Evolutionary conservation across 1,284 basidiomycete species (phyloP).

Genomic region (Fomitopsis pinicola): DNA sequence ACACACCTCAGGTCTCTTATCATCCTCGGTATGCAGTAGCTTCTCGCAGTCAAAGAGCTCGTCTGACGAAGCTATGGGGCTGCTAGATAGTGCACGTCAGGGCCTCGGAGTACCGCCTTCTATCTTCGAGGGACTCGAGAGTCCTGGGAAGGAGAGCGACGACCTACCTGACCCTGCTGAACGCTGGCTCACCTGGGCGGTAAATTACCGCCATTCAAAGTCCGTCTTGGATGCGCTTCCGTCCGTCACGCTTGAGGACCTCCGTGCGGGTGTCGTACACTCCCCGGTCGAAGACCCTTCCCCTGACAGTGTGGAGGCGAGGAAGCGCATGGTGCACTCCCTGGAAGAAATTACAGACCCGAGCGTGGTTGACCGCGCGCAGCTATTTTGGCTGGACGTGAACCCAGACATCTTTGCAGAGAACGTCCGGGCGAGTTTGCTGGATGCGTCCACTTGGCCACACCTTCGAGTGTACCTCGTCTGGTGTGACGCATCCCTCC

Average conservation of each 20-base stretch:
- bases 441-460: neutral
- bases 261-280: neutral
- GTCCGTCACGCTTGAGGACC: neutral
- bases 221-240: neutral
- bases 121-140: neutral
- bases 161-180: neutral
- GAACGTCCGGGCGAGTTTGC: neutral
- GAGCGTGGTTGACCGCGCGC: neutral
- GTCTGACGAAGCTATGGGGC: neutral
- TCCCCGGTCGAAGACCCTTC: neutral
- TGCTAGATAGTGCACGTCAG: neutral
- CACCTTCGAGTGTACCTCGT: constrained; percentile 7
- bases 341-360: neutral
- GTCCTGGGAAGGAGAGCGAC: neutral
- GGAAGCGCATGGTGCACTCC: neutral
- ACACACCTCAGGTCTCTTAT: constrained; percentile 6
- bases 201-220: neutral
- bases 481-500: constrained; percentile 11
- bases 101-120: neutral
- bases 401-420: constrained; percentile 1
- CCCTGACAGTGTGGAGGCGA: neutral
- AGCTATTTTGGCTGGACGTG: neutral
- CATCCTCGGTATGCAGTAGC: constrained; percentile 3
- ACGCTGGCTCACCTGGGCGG: neutral
- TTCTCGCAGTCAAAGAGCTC: too few relatives aligned